phyloP scores from a whole-genome alignment of 257 asterid species.

The Ballota nigra region DNA sequence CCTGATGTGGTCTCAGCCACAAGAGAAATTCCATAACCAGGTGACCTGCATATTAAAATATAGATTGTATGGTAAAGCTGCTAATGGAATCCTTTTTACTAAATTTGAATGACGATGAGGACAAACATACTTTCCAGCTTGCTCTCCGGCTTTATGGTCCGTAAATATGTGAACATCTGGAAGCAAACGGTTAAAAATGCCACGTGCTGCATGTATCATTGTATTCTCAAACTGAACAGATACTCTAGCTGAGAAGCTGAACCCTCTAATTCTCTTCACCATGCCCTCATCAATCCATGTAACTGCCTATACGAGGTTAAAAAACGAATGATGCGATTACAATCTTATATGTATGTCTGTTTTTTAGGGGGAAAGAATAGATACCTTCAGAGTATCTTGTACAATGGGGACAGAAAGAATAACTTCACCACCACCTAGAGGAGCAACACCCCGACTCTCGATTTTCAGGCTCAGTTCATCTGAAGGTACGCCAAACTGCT shows the following conservation, averaged over 20 bases:
- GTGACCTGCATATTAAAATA: constrained; percentile 54
- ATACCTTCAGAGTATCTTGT: constrained; percentile 64
- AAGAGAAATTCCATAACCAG: constrained; percentile 86
- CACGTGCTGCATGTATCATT: constrained; percentile 88
- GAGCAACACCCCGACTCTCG: constrained; percentile 81
- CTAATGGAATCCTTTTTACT: background rate
- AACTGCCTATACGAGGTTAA: constrained; percentile 49
- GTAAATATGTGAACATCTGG: constrained; percentile 79
- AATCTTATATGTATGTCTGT: background rate
- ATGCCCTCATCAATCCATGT: constrained; percentile 89
- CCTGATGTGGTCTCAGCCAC: constrained; percentile 88
- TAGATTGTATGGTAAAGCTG: background rate
- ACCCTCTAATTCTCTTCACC: constrained; percentile 93
- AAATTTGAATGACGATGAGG: background rate
- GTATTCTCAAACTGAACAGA: constrained; percentile 75
- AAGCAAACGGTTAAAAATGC: constrained; percentile 68
- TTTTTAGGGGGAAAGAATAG: background rate
- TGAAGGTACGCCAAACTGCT: constrained; percentile 75
- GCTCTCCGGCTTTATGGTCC: constrained; percentile 79
- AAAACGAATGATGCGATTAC: background rate
- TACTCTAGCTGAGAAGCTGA: constrained; percentile 80
- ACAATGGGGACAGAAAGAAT: constrained; percentile 63
- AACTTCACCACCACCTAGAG: constrained; percentile 90
- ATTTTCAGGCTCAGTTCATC: constrained; percentile 73
- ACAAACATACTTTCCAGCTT: constrained; percentile 75